Evolutionary conservation across 257 asterid species (phyloP).

Genomic region (Lycium ferocissimum): DNA sequence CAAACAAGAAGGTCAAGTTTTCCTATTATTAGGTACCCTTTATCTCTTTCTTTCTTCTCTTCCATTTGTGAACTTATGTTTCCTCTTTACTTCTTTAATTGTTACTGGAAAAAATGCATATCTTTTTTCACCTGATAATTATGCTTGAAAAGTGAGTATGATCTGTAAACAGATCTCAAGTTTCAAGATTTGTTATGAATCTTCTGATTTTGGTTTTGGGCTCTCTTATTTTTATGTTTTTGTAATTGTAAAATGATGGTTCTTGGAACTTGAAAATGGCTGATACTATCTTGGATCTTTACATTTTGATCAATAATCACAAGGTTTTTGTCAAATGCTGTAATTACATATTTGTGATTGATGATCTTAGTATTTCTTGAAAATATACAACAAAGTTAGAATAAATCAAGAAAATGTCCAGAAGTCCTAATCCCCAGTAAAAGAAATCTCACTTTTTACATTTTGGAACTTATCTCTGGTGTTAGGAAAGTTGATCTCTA

Average conservation of each 20-base stretch:
- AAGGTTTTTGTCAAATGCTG: neutral
- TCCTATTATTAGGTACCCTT: slow-evolving; percentile 10
- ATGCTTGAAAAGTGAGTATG: slow-evolving; percentile 22
- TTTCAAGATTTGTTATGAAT: neutral
- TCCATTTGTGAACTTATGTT: neutral
- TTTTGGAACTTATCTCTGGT: neutral
- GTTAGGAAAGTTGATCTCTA: neutral
- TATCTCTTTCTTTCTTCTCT: neutral
- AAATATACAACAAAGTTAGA: neutral
- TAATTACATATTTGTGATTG: slow-evolving; percentile 3
- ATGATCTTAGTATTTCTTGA: neutral
- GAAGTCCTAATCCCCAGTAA: neutral
- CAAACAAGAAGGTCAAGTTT: neutral
- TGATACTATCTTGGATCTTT: slow-evolving; percentile 16
- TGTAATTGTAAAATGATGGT: neutral
- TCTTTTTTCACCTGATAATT: neutral
- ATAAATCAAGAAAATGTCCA: neutral
- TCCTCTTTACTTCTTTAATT: neutral
- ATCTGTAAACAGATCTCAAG: slow-evolving; percentile 15
- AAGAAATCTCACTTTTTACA: neutral
- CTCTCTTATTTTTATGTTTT: neutral
- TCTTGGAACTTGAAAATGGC: neutral
- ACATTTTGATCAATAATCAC: neutral
- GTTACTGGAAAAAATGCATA: neutral
- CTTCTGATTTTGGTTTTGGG: neutral